A percentile compares a stretch with the other conserved stretches of the same genome.
These are phyloP conservation scores for Camelina hispida DNA, from an alignment of 345 rosid species.

Conservation along the genomic window DNA sequence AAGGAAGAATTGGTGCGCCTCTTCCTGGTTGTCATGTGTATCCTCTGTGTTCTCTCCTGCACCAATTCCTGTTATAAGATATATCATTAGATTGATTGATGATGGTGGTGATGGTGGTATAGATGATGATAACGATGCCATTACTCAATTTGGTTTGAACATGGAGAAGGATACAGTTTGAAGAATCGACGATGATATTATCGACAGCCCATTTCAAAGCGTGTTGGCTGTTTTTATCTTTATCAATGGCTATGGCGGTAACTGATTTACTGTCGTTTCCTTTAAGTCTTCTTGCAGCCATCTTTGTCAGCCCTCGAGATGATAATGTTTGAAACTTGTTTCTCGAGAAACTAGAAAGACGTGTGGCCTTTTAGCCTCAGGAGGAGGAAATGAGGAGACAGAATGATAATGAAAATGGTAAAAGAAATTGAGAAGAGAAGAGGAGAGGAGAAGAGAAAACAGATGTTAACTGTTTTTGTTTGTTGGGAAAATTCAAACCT, in stretches of 20 bases:
- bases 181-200: conserved; percentile 62
- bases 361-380: neutral
- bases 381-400: neutral
- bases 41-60: conserved; percentile 47
- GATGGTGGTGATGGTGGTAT: conserved; percentile 14
- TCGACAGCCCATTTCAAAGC: conserved; percentile 87
- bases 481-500: neutral
- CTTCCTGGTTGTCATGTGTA: conserved; percentile 56
- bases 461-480: conserved; percentile 27
- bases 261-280: conserved; percentile 47
- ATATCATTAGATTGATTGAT: conserved; percentile 21
- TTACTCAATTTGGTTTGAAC: conserved; percentile 49
- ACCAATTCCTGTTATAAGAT: conserved; percentile 39
- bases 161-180: conserved; percentile 73
- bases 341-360: conserved; percentile 18
- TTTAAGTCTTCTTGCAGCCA: conserved; percentile 37
- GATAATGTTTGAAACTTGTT: conserved; percentile 18
- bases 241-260: conserved; percentile 70
- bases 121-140: conserved; percentile 11
- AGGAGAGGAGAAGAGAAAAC: conserved; percentile 20
- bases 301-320: conserved; percentile 10
- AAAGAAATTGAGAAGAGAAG: conserved; percentile 5
- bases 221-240: conserved; percentile 79
- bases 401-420: neutral
- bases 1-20: conserved; percentile 61